These are phyloP conservation scores for Nakazawaea anatomiae DNA, from an alignment of 805 yeast genomes.

Conservation along the genomic window DNA sequence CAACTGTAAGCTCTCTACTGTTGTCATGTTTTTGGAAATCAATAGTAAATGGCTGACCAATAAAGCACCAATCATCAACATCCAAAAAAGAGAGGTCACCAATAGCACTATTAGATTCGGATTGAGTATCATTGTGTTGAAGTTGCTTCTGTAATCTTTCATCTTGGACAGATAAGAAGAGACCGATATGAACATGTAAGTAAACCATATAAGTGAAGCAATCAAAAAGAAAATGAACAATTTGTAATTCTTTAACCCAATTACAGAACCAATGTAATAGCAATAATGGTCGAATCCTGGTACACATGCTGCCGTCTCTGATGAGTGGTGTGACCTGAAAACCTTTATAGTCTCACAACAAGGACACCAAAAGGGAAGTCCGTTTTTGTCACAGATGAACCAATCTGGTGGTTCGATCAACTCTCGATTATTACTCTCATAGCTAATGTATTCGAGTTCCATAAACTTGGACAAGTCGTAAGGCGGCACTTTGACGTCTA, in stretches of 20 bases:
- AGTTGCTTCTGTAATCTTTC: conserved; percentile 17
- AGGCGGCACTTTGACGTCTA: conserved; percentile 31
- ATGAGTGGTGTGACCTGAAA: conserved; percentile 67
- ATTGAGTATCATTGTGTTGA: conserved; percentile 25
- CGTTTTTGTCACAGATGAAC: conserved; percentile 65
- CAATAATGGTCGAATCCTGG: conserved; percentile 83
- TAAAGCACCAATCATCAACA: conserved; percentile 38
- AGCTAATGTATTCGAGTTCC: conserved; percentile 7
- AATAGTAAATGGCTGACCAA: conserved; percentile 37
- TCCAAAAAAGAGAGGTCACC: conserved; percentile 37
- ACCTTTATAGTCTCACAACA: conserved; percentile 60
- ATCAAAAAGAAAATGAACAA: conserved; percentile 49
- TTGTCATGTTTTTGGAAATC: conserved; percentile 42
- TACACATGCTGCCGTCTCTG: conserved; percentile 49
- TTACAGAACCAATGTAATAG: conserved; percentile 63
- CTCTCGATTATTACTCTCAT: not conserved
- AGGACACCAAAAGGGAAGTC: conserved; percentile 75
- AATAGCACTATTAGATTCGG: conserved; percentile 46
- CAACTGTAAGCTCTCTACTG: conserved; percentile 50
- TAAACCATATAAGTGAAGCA: conserved; percentile 29
- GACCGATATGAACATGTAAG: conserved; percentile 33
- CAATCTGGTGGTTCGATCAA: conserved; percentile 41
- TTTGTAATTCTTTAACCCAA: conserved; percentile 64
- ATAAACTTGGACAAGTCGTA: conserved; percentile 22
- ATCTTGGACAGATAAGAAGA: conserved; percentile 26